Base-by-base conservation (phyloP, 2,329 filamentous ascomycete species). In the Fusarium compactum region DNA sequence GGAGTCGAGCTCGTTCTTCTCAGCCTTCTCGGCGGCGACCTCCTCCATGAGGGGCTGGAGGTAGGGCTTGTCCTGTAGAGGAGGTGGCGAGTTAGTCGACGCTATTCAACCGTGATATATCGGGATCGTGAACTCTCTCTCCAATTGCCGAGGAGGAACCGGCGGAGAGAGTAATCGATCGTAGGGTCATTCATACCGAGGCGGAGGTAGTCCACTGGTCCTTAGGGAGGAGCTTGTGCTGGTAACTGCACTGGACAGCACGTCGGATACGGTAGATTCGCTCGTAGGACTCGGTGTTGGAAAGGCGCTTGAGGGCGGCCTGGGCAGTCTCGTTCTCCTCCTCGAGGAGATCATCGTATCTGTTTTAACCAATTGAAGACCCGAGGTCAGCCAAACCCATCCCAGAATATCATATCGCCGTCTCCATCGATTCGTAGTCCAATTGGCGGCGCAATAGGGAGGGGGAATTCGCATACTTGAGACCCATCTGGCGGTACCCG, bases 221-320 rank as follows among this genome's bases (percentile, higher is more conserved):
- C 83, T 86, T 87, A 80, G 89, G 87, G 59, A 91, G 85, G 68
- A 91, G 82, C 84, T 90, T 89, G 81, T 91, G 89, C 77, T 85
- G 81, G 78, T 89, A 81, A 77, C 85, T 88, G 82, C 84, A 85
- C 85, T 99, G 96, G 84, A 97, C 91, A 78, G 96, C 95, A 84
- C 96, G 91, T 85, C 96, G 93, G 83, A 99, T 90, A 80, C 96
- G 95, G 91, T 94, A 99, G 81, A 98, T 90, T 82, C 96, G 95
- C 86, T 99, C 96, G 85, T 98, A 98, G 78, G 91, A 88, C 81
- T 96, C 93, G 87, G 97, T 93, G 78, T 93, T 88, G 62, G 92
- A 89, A 69, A 99, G 92, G 81, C 96, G 94, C 88, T 93, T 92
- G 79, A 99, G 89, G 70, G 96, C 96, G 76, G 91, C 88, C 83